A percentile compares a stretch with the other conserved stretches of the same genome.
These are phyloP conservation scores for Eucalyptus fibrosa DNA, from an alignment of 345 rosid genomes.

Conservation along the genomic window DNA sequence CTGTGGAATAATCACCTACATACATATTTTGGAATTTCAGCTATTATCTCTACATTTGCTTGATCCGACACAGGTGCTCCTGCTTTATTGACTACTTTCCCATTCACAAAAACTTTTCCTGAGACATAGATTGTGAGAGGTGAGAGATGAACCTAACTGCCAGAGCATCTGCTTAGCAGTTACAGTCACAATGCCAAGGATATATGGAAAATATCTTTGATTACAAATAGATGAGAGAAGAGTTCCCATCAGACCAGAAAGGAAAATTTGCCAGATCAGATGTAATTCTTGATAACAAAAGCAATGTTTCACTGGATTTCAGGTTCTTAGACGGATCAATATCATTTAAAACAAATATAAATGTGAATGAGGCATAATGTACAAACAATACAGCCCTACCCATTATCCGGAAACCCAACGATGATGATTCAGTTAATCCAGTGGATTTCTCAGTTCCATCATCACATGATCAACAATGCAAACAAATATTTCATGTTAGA, in stretches of 20 bases:
- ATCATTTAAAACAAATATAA: not conserved
- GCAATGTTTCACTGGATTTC: not conserved
- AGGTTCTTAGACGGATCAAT: not conserved
- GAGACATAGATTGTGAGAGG: not conserved
- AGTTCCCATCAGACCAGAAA: not conserved
- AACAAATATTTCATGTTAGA: not conserved
- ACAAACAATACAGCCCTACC: not conserved
- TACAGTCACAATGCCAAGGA: not conserved
- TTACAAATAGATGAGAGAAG: not conserved
- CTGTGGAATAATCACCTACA: conserved; percentile 83
- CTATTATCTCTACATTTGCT: conserved; percentile 57
- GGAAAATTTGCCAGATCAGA: not conserved
- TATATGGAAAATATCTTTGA: not conserved
- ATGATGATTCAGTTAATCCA: not conserved
- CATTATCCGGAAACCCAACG: not conserved
- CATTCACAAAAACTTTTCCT: conserved; percentile 93
- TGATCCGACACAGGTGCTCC: conserved; percentile 70
- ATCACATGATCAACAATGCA: not conserved
- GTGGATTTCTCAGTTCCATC: not conserved
- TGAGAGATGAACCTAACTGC: not conserved
- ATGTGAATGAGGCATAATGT: not conserved
- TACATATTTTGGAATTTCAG: conserved; percentile 90
- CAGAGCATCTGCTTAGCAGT: not conserved
- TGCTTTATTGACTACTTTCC: conserved; percentile 75
- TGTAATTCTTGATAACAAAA: not conserved